Evolutionary conservation across 192 early-diverging fungal genomes (phyloP).

Genomic region (Backusella sp.): DNA sequence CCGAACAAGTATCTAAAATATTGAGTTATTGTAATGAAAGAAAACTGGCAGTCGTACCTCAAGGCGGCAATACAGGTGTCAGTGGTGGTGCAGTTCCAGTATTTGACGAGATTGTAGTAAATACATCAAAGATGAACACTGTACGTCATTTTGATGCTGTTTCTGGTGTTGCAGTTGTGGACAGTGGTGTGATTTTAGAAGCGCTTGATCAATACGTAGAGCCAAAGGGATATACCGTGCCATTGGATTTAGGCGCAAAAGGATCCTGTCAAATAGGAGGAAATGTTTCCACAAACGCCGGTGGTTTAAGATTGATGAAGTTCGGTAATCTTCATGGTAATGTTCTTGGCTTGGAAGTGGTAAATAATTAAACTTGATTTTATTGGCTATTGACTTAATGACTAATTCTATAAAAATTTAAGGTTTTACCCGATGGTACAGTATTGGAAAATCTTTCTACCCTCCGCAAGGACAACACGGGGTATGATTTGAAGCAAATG

Average conservation of each 20-base stretch:
- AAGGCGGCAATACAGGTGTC: slow-evolving; percentile 96
- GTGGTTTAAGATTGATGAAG: slow-evolving; percentile 86
- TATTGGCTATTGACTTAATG: not conserved
- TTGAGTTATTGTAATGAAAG: slow-evolving; percentile 83
- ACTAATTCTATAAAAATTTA: not conserved
- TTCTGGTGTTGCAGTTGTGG: slow-evolving; percentile 79
- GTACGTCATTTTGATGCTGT: slow-evolving; percentile 66
- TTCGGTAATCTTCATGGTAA: slow-evolving; percentile 94
- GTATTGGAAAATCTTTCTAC: slow-evolving; percentile 78
- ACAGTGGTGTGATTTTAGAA: slow-evolving; percentile 91
- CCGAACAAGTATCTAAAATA: slow-evolving; percentile 77
- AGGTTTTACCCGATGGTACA: slow-evolving; percentile 86
- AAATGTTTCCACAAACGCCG: slow-evolving; percentile 98
- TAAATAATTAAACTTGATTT: slow-evolving; percentile 21
- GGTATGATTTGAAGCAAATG: slow-evolving; percentile 96
- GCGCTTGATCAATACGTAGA: slow-evolving; percentile 79
- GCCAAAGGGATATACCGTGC: slow-evolving; percentile 83
- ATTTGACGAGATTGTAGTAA: slow-evolving; percentile 91
- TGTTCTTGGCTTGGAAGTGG: slow-evolving; percentile 92
- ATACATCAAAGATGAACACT: slow-evolving; percentile 72
- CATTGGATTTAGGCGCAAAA: slow-evolving; percentile 87
- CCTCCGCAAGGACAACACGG: slow-evolving; percentile 97
- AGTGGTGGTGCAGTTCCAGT: slow-evolving; percentile 93
- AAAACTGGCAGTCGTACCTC: slow-evolving; percentile 89
- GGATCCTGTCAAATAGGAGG: slow-evolving; percentile 95